These are phyloP conservation scores for Clitopilus hobsonii DNA, from an alignment of 768 basidiomycete species.

Conservation along the genomic window DNA sequence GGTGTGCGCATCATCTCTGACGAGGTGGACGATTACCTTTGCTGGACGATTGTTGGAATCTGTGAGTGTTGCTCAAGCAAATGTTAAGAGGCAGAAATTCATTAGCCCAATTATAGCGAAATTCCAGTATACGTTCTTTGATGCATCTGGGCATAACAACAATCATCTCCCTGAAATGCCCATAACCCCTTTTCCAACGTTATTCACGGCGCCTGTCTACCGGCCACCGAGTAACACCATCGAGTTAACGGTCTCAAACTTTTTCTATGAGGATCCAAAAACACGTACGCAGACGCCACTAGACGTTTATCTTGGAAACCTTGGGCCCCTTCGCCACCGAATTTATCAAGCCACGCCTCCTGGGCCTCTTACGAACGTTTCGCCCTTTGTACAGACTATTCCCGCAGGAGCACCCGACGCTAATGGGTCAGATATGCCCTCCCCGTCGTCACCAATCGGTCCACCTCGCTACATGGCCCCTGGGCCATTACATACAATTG, in stretches of 20 bases:
- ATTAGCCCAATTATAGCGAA: conserved; percentile 50
- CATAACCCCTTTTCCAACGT: conserved; percentile 86
- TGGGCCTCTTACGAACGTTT: conserved; percentile 60
- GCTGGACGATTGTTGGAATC: conserved; percentile 95
- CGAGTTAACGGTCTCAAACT: conserved; percentile 83
- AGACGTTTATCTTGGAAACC: conserved; percentile 84
- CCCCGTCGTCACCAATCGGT: conserved; percentile 20
- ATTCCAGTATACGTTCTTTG: conserved; percentile 93
- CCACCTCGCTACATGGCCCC: conserved; percentile 48
- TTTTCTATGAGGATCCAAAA: conserved; percentile 76
- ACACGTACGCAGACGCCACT: conserved; percentile 63
- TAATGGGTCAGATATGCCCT: conserved; percentile 8
- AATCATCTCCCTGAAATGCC: conserved; percentile 71
- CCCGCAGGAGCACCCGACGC: conserved; percentile 26
- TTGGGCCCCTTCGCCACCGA: conserved; percentile 79
- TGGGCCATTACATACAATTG: conserved; percentile 67
- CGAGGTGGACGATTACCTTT: conserved; percentile 91
- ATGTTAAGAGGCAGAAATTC: conserved; percentile 3
- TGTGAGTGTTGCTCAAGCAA: conserved; percentile 46
- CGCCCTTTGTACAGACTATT: conserved; percentile 50
- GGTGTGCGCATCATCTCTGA: conserved; percentile 73
- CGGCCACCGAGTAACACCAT: conserved; percentile 68
- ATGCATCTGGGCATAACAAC: conserved; percentile 72
- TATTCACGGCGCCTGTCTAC: conserved; percentile 77
- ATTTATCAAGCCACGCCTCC: conserved; percentile 72